Conservation (phyloP, 345 rosid genomes). For the Bruguiera parviflora region DNA sequence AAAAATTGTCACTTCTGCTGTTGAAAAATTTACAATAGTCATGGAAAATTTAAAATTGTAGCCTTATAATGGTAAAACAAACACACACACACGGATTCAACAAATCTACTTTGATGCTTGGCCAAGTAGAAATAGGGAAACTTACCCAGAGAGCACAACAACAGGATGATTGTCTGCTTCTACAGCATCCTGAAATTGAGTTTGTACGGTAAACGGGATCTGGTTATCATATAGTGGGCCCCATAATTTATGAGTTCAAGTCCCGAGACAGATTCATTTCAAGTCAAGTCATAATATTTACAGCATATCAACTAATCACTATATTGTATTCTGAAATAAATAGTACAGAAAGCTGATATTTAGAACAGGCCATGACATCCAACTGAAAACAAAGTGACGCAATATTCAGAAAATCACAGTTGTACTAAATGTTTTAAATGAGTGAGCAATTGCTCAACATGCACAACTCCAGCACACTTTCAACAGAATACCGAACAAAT, state of each 20-base stretch:
- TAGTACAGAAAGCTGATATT: background rate
- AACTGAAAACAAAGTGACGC: slow-evolving; percentile 1
- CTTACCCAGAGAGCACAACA: slow-evolving; percentile 66
- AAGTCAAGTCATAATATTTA: slow-evolving; percentile 1
- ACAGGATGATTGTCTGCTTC: slow-evolving; percentile 79
- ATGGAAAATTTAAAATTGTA: no score
- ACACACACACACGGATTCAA: no score
- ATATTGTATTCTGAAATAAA: background rate
- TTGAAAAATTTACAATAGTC: background rate
- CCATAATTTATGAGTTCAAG: slow-evolving; percentile 8
- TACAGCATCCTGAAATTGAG: slow-evolving; percentile 52
- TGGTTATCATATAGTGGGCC: slow-evolving; percentile 31
- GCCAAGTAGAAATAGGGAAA: slow-evolving; percentile 17
- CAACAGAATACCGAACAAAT: background rate
- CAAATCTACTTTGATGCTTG: no score
- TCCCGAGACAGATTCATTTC: background rate
- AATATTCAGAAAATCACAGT: background rate
- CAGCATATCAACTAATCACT: background rate
- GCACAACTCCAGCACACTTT: background rate
- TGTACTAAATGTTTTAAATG: background rate
- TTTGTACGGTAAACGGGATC: slow-evolving; percentile 82
- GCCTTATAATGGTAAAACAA: no score
- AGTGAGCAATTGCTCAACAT: background rate
- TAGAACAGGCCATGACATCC: background rate
- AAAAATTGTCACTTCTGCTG: background rate